phyloP scores from a whole-genome alignment of 495 filamentous ascomycete genomes.

The Neurospora cerealis region DNA sequence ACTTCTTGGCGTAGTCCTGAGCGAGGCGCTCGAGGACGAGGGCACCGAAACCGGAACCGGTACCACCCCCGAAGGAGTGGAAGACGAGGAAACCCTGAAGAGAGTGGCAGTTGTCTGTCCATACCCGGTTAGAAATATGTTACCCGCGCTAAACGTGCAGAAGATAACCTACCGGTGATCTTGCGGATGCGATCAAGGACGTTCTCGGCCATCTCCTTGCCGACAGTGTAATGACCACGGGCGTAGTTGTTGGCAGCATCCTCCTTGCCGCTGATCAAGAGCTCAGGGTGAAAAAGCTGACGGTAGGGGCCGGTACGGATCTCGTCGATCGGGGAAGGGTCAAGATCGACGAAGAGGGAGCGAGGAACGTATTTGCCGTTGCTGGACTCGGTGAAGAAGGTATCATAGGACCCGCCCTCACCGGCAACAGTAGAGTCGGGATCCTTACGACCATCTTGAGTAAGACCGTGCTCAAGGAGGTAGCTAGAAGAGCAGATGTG shows the following conservation, averaged over 20 bases:
- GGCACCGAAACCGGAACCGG: constrained; percentile 83
- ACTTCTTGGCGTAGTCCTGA: constrained; percentile 88
- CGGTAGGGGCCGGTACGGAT: constrained; percentile 77
- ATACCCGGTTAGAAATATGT: constrained; percentile 11
- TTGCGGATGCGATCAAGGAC: constrained; percentile 80
- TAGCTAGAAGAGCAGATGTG: constrained; percentile 44
- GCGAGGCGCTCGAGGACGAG: constrained; percentile 80
- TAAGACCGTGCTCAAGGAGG: constrained; percentile 83
- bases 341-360: constrained; percentile 81
- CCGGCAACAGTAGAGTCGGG: constrained; percentile 50
- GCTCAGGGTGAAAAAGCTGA: constrained; percentile 82
- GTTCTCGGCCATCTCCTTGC: constrained; percentile 80
- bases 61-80: constrained; percentile 91
- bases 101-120: constrained; percentile 74
- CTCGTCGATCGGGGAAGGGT: constrained; percentile 87
- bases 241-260: constrained; percentile 95
- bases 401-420: constrained; percentile 68
- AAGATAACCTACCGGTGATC: constrained; percentile 50
- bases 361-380: constrained; percentile 84
- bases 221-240: constrained; percentile 86
- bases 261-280: constrained; percentile 83
- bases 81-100: constrained; percentile 90
- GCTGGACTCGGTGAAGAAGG: constrained; percentile 84
- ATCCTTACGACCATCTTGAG: constrained; percentile 61
- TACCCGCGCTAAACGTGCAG: background rate